phyloP scores from a whole-genome alignment of 805 yeast species.

The Soucietia sequanensis region DNA sequence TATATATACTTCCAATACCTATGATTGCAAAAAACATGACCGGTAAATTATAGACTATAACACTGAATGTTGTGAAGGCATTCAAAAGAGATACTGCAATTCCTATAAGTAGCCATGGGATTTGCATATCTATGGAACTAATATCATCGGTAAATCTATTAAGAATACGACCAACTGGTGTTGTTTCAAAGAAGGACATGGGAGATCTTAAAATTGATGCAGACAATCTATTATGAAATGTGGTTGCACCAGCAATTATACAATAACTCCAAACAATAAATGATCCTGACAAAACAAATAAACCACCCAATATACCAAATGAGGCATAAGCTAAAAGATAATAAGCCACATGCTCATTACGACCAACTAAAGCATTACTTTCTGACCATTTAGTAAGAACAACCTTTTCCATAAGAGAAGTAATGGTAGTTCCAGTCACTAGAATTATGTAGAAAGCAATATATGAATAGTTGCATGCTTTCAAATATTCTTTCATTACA shows the following conservation, averaged over 20 bases:
- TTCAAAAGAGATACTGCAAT: conserved; percentile 15
- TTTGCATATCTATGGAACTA: conserved; percentile 18
- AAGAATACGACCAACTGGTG: conserved; percentile 27
- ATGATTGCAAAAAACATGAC: conserved; percentile 18
- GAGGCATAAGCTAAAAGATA: conserved; percentile 17
- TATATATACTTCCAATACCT: conserved; percentile 17
- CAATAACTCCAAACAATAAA: conserved; percentile 24
- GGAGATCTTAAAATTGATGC: conserved; percentile 22
- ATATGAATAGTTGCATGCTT: conserved; percentile 30
- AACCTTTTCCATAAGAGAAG: conserved; percentile 15
- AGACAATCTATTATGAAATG: conserved; percentile 25
- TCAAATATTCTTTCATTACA: conserved; percentile 27
- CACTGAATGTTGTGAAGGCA: conserved; percentile 18
- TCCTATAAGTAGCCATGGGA: conserved; percentile 21
- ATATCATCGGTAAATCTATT: conserved; percentile 28
- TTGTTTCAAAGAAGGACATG: conserved; percentile 30
- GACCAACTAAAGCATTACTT: conserved; percentile 15
- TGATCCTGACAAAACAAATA: conserved; percentile 18
- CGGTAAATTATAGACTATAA: conserved; percentile 22
- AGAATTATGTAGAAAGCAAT: conserved; percentile 12
- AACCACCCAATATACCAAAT: conserved; percentile 18
- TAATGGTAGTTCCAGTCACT: neutral
- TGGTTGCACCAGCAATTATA: conserved; percentile 19
- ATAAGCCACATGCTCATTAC: conserved; percentile 14
- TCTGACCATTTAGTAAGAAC: conserved; percentile 28